Base-by-base conservation (phyloP, 2,329 filamentous ascomycete species). In the Gnomoniopsis smithogilvyi region DNA sequence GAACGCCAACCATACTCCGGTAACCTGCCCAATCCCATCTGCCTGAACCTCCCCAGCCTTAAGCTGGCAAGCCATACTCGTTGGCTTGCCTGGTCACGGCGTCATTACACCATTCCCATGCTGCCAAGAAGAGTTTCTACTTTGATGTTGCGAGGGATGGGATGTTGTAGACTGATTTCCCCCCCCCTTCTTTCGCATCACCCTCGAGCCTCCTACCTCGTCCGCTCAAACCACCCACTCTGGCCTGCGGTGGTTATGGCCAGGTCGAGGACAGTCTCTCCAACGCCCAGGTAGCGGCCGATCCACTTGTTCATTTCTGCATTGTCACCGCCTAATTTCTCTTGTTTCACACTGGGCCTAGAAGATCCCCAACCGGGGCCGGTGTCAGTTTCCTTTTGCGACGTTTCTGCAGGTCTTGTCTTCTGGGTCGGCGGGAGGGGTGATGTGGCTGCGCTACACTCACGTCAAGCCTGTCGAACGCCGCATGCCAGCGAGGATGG, bases 231-330 rank as follows among this genome's bases (percentile, higher is more conserved):
- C 77, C 87, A 99, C 61, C 88, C 84, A 71, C 91, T 96, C 51
- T 90, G 88, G 46, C 92, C 90, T 72, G 96, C 91, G 59, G 98
- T 85, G 45, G 93, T 93, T 34, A 98, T 92, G 33, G 92, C 96
- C 78, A 96, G 90, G 75, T 99, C 95, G 92, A 99, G 96, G 64
- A 97, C 90, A 86, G 92, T 96, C 79, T 99, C 95, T 67, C 95
- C 95, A 19, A 97, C 88, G 63, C 92, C 92, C 47, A 98, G 86
- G 74, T 98, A 98, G 73, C 89, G 94, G 70, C 94, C 89, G 66
- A 98, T 86, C 92, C 93, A 98, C 70, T 87, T 88, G 72, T 89
- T 88, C 66, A 95, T 76, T 63, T 93, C 89, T 73, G 91, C 90
- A 74, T 87, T 94, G 60, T 96, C 91, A 72, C 81, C 80, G 34